phyloP scores from a whole-genome alignment of 75 land plant species.

The Gnetum montanum region DNA sequence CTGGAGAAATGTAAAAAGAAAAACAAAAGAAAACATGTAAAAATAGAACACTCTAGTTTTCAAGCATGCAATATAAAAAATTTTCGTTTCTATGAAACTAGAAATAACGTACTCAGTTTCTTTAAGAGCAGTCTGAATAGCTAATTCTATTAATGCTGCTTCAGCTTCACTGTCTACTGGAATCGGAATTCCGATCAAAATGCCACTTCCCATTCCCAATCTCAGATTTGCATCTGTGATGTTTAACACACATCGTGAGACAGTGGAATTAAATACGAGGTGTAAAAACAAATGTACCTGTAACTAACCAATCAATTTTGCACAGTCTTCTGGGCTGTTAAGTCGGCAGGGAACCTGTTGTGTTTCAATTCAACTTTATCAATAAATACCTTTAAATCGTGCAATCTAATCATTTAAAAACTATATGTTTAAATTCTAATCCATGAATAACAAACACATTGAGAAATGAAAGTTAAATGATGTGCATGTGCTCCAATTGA shows the following conservation, averaged over 20 bases:
- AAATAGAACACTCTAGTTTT: no score
- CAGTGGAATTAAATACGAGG: background rate
- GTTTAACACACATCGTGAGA: constrained; percentile 2
- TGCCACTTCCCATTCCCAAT: constrained; percentile 53
- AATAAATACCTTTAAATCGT: no score
- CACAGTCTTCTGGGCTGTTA: constrained; percentile 83
- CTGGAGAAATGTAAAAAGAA: constrained; percentile 19
- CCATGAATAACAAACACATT: no score
- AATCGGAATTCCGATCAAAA: constrained; percentile 83
- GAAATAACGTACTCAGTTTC: constrained; percentile 58
- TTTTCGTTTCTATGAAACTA: no score
- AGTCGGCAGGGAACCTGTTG: constrained; percentile 74
- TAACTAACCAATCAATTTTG: constrained; percentile 56
- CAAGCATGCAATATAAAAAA: no score
- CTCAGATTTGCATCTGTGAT: constrained; percentile 57
- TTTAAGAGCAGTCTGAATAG: constrained; percentile 62
- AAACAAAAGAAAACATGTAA: background rate
- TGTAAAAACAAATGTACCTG: background rate
- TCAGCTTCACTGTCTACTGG: constrained; percentile 71
- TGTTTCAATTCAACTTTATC: no score
- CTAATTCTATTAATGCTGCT: constrained; percentile 67
- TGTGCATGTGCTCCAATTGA: no score
- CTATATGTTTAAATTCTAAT: no score
- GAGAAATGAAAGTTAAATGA: no score
- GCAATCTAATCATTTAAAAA: no score